Base-by-base conservation (phyloP, 371 early-diverging fungal species). In the Rhizopus delemar region DNA sequence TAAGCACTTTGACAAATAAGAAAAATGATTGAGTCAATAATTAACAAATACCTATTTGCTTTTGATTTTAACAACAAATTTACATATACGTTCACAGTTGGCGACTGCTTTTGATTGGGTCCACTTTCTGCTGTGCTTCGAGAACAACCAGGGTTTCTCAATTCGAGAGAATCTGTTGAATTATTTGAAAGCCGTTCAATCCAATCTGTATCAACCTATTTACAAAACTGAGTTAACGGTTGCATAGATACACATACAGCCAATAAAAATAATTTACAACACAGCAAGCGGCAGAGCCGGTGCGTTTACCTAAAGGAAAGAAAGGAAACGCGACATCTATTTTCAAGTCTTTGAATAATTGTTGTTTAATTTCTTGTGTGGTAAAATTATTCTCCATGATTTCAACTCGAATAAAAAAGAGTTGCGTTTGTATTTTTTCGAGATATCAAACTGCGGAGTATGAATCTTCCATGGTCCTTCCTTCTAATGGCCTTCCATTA, bases 261-360 rank as follows among this genome's bases (percentile, higher is more conserved):
- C 29, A 46, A 3, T 22, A 51, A 29, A 28, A 35, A 32, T 34
- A 8, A 38, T 52, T 57, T 84, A 85, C 85, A 66, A 86, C 83
- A 63, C 85, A 84, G 61, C 86, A 86, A 8, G 83, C 85, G 29
- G 81, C 80, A 36, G 81, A 75, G 5, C 85, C 82, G 12, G 73
- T 62, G 33, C 72, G 59, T 34, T 78, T 73, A 34, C 80, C 84
- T 28, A 74, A 73, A 1, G 86, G 77, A 45, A 84, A 81, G 56
- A 79, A 82, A 8, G 85, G 83, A 70, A 86, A 86, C 5, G 85
- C 86, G 28, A 86, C 76, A 52, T 85, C 77, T 35, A 86, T 79
- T 38, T 76, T 70, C 31, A 86, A 70, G 60, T 85, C 85, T 55
- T 73, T 64, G 16, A 74, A 70, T 59, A 86, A 80, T 46, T 45